A percentile compares a stretch with the other conserved stretches of the same genome.
Evolutionary conservation across 768 basidiomycete genomes (phyloP).

Genomic region (Hypsizygus marmoreus): DNA sequence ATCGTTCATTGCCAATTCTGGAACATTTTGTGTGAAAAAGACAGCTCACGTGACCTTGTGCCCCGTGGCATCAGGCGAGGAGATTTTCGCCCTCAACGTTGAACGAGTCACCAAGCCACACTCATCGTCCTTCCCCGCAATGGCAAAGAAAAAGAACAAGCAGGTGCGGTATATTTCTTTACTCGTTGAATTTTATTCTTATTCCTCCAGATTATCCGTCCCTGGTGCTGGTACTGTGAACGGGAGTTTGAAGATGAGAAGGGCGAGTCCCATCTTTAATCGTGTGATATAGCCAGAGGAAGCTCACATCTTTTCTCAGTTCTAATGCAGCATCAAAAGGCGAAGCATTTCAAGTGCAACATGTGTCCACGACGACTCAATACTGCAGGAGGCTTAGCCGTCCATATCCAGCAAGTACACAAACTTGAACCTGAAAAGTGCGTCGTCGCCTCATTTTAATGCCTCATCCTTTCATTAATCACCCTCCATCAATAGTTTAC

Average conservation of each 20-base stretch:
- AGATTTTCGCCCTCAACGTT: constrained; percentile 5
- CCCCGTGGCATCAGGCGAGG: no score
- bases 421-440: constrained; percentile 96
- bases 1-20: no score
- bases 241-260: constrained; percentile 99
- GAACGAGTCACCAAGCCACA: not conserved
- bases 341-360: constrained; percentile 98
- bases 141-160: constrained; percentile 66
- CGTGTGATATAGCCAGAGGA: not conserved
- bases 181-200: not conserved
- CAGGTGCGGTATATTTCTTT: constrained; percentile 35
- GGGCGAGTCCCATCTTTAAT: constrained; percentile 48
- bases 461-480: not conserved
- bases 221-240: constrained; percentile 99
- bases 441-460: constrained; percentile 21
- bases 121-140: constrained; percentile 20
- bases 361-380: constrained; percentile 95
- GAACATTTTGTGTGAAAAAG: no score
- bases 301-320: constrained; percentile 48
- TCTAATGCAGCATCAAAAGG: constrained; percentile 98
- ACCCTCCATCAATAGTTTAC: constrained; percentile 45
- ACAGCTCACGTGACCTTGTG: no score
- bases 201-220: constrained; percentile 66
- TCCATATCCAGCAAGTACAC: constrained; percentile 98
- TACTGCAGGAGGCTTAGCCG: constrained; percentile 95